Conservation (phyloP, 129 eudicot species). For the Sambucus nigra region DNA sequence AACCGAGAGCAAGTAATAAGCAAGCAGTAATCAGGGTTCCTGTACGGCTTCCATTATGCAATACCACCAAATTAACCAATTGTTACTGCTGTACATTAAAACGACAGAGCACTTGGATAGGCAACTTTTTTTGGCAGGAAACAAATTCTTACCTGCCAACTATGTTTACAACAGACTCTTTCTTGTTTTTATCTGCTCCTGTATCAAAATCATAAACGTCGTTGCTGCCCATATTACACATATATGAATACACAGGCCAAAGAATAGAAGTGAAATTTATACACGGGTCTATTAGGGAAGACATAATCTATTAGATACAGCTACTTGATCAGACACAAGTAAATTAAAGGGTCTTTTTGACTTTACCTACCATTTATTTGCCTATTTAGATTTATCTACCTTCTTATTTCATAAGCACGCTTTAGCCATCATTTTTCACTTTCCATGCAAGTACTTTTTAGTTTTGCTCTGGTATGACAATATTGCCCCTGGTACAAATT, state of each 20-base stretch:
- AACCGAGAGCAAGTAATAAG: constrained; percentile 52
- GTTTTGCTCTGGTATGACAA: no score
- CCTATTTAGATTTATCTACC: no score
- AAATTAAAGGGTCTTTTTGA: no score
- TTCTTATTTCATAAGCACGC: no score
- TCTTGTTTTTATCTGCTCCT: constrained; percentile 86
- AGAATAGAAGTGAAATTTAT: background rate
- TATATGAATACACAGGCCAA: constrained; percentile 5
- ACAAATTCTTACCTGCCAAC: constrained; percentile 44
- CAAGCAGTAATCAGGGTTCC: constrained; percentile 61
- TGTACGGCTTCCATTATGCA: constrained; percentile 46
- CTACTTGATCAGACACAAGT: no score
- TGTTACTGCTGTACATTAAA: background rate
- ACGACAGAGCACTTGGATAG: background rate
- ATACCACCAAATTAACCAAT: constrained; percentile 7
- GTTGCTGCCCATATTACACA: constrained; percentile 63
- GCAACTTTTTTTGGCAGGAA: background rate
- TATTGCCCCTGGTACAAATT: no score
- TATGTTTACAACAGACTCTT: constrained; percentile 83
- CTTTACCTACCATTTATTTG: no score
- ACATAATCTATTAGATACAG: no score
- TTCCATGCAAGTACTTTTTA: no score
- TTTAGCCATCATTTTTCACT: no score
- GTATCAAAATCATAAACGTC: constrained; percentile 95
- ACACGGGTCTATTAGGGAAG: no score